Conservation (phyloP, 202 grass and related monocot genomes). For the Sporobolus alterniflorus region DNA sequence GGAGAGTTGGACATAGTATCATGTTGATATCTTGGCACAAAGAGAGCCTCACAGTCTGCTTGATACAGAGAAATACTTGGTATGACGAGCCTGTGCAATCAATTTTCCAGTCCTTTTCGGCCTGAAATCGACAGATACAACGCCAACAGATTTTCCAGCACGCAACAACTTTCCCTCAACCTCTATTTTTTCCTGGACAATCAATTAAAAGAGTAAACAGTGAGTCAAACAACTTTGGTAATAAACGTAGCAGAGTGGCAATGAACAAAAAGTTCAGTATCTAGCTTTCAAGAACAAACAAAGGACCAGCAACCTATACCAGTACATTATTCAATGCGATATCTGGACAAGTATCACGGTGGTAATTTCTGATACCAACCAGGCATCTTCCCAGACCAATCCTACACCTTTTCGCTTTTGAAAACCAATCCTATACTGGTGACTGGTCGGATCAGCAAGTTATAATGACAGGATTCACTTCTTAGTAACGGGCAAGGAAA, state of each 20-base stretch:
- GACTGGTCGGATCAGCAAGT: conserved; percentile 8
- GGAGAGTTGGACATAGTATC: neutral
- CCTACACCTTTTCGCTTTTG: neutral
- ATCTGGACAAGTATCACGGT: conserved; percentile 7
- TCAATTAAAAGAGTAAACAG: conserved; percentile 7
- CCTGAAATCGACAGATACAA: conserved; percentile 73
- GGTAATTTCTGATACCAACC: neutral
- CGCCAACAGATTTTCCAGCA: conserved; percentile 69
- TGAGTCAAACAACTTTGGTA: conserved; percentile 7
- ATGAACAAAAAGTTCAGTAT: conserved; percentile 18
- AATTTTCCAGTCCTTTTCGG: conserved; percentile 79
- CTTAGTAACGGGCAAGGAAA: neutral
- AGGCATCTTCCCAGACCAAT: neutral
- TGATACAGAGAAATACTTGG: conserved; percentile 84
- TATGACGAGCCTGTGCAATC: conserved; percentile 84
- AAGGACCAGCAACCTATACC: neutral
- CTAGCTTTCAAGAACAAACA: neutral
- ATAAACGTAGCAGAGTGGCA: neutral
- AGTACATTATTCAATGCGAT: conserved; percentile 9
- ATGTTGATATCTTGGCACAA: conserved; percentile 6
- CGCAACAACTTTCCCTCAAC: conserved; percentile 77
- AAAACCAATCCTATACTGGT: conserved; percentile 6
- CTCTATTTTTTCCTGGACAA: conserved; percentile 91
- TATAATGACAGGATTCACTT: neutral
- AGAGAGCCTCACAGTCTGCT: conserved; percentile 68